Base-by-base conservation (phyloP, 2,329 filamentous ascomycete species). In the Botrytis fragariae region DNA sequence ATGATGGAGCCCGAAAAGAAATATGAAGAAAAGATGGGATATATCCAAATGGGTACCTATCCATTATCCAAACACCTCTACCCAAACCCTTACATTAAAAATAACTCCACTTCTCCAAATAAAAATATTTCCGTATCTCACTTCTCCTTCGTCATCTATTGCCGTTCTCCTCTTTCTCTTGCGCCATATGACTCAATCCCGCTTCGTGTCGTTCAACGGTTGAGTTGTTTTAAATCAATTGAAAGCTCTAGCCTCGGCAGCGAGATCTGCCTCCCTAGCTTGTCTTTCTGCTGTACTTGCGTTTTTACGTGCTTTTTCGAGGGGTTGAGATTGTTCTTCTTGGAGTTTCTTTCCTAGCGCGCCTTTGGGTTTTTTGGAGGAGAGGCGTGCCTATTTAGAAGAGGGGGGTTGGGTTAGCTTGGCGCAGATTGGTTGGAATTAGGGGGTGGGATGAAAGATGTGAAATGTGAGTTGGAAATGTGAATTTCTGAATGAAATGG, bases 261-360 rank as follows among this genome's bases (percentile, higher is more conserved):
- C 87, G 61, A 86, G 85, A 81, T 97, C 93, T 12, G 91, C 89
- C 75, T 94, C 90, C 72, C 93, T 86, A 22, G 68, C 39, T 63
- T 74, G 74, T 71, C 89, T 83, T 79, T 94, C 92, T 72, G 90
- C 86, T 69, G 86, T 84, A 80, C 93, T 94, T 6, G 86, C 88
- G 76, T 92, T 87, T 75, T 90, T 89, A 67, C 97, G 84, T 1
- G 90, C 90, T 74, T 91, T 89, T 44, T 84, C 86, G 71, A 90
- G 87, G 14, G 92, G 94, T 84, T 93, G 89, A 78, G 89, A 90
- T 84, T 92, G 93, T 83, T 97, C 92, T 51, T 90, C 90, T 72
- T 91, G 88, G 22, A 97, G 85, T 80, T 94, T 90, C 45, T 86
- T 84, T 48, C 88, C 87, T 20, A 97, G 85, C 80, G 94, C 25